Base-by-base conservation (phyloP, 2,329 filamentous ascomycete species). In the Fusarium sp. region DNA sequence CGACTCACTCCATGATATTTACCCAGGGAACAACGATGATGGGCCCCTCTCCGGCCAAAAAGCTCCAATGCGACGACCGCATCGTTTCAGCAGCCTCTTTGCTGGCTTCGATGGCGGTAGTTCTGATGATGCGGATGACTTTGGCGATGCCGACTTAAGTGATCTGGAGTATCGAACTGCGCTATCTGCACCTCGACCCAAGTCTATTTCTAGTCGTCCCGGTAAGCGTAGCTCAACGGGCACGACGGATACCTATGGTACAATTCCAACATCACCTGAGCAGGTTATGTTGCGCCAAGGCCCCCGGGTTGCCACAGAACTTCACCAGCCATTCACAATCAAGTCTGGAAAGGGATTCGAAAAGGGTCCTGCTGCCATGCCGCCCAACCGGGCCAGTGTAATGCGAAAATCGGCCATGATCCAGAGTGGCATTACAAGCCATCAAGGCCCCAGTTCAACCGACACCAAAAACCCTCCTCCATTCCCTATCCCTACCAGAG, bases 401-500 rank as follows among this genome's bases (percentile, higher is more conserved):
- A 93, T 96, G 82, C 90, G 93, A 51, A 92, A 91, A 76, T 88
- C 92, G 46, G 92, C 92, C 20, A 88, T 96, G 85, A 94, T 95
- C 55, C 91, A 94, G 68, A 95, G 86, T 76, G 92, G 93, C 20
- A 91, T 93, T 55, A 88, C 88, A 27, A 90, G 89, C 14, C 92
- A 95, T 72, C 86, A 87, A 63, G 83, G 85, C 76, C 90, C 91
- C 50, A 93, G 86, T 77, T 80, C 89, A 56, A 85, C 83, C 52
- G 93, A 89, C 65, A 66, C 83, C 58, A 82, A 79, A 30, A 85
- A 89, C 55, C 95, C 96, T 29, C 95, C 96, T 27, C 96, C 96
- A 1, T 98, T 97, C 83, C 95, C 96, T 0, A 97, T 99, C 9
- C 96, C 96, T 0, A 91, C 91, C 5, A 87, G 96, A 60, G 92